Percentiles rank a stretch among this genome's conserved stretches.
phyloP scores from a whole-genome alignment of 768 basidiomycete species.

The Pleurotus cornucopiae region DNA sequence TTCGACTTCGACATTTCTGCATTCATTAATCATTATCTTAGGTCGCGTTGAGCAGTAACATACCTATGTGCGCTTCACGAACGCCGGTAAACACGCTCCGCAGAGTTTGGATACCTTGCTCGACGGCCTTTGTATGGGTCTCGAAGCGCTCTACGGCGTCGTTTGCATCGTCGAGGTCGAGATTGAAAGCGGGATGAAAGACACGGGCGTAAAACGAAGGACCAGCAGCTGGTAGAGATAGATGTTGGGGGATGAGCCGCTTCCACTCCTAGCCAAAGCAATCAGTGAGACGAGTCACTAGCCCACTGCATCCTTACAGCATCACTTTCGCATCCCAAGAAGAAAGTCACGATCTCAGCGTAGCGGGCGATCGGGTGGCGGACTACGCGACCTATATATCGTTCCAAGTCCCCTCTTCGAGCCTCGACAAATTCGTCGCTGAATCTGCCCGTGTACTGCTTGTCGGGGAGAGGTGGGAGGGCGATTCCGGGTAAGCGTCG shows the following conservation, averaged over 20 bases:
- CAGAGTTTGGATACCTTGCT: slow-evolving; percentile 64
- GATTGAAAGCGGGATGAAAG: slow-evolving; percentile 81
- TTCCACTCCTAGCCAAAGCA: slow-evolving; percentile 60
- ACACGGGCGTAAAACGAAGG: slow-evolving; percentile 75
- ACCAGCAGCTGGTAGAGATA: slow-evolving; percentile 62
- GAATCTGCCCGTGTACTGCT: slow-evolving; percentile 80
- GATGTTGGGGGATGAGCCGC: slow-evolving; percentile 53
- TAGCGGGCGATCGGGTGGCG: slow-evolving; percentile 76
- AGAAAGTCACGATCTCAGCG: slow-evolving; percentile 76
- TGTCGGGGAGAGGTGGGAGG: slow-evolving; percentile 80
- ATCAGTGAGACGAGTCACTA: slow-evolving; percentile 1
- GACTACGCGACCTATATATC: slow-evolving; percentile 67
- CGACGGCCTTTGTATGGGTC: slow-evolving; percentile 59
- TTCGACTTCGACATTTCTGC: slow-evolving; percentile 79
- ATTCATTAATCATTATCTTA: not conserved
- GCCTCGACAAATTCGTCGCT: slow-evolving; percentile 81
- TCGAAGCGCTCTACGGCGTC: slow-evolving; percentile 60
- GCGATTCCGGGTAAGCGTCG: slow-evolving; percentile 71
- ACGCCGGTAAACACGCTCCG: slow-evolving; percentile 58
- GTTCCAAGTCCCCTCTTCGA: slow-evolving; percentile 73
- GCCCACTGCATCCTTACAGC: slow-evolving; percentile 39
- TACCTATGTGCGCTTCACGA: slow-evolving; percentile 68
- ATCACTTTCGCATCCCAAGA: slow-evolving; percentile 74
- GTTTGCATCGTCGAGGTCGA: slow-evolving; percentile 69
- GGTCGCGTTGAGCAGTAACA: slow-evolving; percentile 12